These are phyloP conservation scores for Colletotrichum lindemuthianum DNA, from an alignment of 2,329 filamentous ascomycete genomes.

Conservation along the genomic window DNA sequence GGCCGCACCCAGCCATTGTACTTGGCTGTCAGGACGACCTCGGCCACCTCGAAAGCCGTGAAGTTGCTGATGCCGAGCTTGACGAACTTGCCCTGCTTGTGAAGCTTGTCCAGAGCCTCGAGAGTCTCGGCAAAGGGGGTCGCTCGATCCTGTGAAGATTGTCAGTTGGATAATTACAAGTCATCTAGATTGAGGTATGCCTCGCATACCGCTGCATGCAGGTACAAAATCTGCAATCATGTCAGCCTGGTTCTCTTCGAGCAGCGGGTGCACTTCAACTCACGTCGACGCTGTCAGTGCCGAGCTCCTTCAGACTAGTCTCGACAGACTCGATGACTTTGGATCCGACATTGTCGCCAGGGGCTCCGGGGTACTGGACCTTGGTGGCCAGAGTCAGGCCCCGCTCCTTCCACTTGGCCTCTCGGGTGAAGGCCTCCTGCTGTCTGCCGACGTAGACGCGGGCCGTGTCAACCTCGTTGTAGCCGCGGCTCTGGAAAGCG, in stretches of 20 bases:
- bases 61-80: constrained; percentile 85
- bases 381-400: constrained; percentile 85
- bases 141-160: constrained; percentile 57
- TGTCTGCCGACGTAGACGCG: constrained; percentile 75
- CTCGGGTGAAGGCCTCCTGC: constrained; percentile 82
- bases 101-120: constrained; percentile 79
- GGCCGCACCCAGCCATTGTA: constrained; percentile 84
- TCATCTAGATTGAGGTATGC: not conserved
- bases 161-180: not conserved
- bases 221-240: constrained; percentile 69
- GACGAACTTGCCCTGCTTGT: constrained; percentile 88
- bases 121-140: constrained; percentile 84
- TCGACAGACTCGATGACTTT: constrained; percentile 74
- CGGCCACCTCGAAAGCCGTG: constrained; percentile 87
- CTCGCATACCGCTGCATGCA: constrained; percentile 69
- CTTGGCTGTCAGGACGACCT: constrained; percentile 82
- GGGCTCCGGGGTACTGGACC: constrained; percentile 68
- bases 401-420: constrained; percentile 81
- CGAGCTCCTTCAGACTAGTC: constrained; percentile 75
- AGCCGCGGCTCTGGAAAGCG: constrained; percentile 79
- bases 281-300: constrained; percentile 77
- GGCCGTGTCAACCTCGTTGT: constrained; percentile 88
- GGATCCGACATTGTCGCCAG: constrained; percentile 70
- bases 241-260: constrained; percentile 2
- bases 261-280: constrained; percentile 40